Base-by-base conservation (phyloP, 2,329 filamentous ascomycete species). In the Colletotrichum cuscutae region DNA sequence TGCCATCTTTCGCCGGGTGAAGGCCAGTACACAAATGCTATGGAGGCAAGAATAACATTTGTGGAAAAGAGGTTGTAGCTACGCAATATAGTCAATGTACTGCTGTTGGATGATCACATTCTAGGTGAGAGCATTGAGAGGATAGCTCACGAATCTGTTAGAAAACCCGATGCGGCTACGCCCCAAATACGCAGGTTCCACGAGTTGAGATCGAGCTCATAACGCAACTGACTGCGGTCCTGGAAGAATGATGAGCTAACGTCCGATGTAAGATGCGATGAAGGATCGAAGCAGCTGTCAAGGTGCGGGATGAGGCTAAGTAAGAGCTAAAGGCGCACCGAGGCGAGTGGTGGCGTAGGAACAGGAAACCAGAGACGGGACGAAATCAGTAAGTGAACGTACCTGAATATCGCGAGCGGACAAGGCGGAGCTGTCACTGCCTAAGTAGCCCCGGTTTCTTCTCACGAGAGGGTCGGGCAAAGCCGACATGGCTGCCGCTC, bases 151-250 rank as follows among this genome's bases (percentile, higher is more conserved):
- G 86, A 88, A 75, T 88, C 87, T 37, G 87, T 88, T 26, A 89
- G 80, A 73, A 88, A 89, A 9, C 87, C 87, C 0, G 87, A 88
- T 58, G 87, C 87, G n/a, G 86, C 86, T 35, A 89, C 86, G 3
- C 84, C 86, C 86, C 86, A 88, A 56, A 88, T 88, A 54, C 87
- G 83, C 63, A 88, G 78, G 76, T 88, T 89, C 86, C 86, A 89
- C 1, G 85, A 85, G 76, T 89, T 89, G 22, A 89, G 80, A 73
- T 89, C 86, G 46, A 89, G 83, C 76, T 88, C 86, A 76, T 88
- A 88, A 71, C 86, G 84, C 46, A 89, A 76, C 75, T 88, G 87
- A 68, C 84, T 82, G 62, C 87, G 86, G 77, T 88, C 86, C 86
- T 88, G 75, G 8, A 49, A 46, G 12, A 52, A n/a, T 24, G 24